Evolutionary conservation across 352 stramenopile genomes (phyloP), one percentile per base, ranked within the genome.

Genomic region (Pythium sp.): DNA sequence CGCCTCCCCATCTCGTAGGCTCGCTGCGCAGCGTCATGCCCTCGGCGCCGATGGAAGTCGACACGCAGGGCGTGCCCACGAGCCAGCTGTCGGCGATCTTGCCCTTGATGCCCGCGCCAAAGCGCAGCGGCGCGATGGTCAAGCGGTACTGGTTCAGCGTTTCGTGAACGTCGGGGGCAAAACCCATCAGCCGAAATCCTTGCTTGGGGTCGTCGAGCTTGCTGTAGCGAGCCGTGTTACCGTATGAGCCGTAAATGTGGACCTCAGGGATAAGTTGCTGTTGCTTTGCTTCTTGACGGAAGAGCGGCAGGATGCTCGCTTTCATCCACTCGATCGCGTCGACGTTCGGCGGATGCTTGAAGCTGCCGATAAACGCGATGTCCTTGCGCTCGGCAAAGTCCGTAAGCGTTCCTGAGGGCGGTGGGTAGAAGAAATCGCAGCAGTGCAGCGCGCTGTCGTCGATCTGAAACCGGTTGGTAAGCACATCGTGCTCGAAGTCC

Each of bases 21-120:
- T 49, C 41, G n/a, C 15, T 49, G 4, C 6, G 12, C 8, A 63
- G 68, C 32, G 70, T 18, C 79, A 97, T 97, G 9, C 92, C 93
- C 67, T 98, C 95, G 1, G 86, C 79, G 3, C 94, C 95, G 53
- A 98, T 87, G 0, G 82, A 83, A 9, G 93, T 98, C 4, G 87
- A 87, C 5, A 98, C 86, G 15, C 95, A 97, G 1, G 95, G 95
- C 46, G 91, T 95, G 5, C 93, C 92, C 62, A 84, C 84, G 38
- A 84, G 87, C 95, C 95, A 98, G 69, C 90, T 91, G 70, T 98
- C 93, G 2, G 94, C 81, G 65, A 98, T 97, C 72, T 98, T 98
- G 24, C 95, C 95, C 72, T 98, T 98, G 68, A 98, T 97, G 2
- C 95, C 95, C 2, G 93, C 93, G 32, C 95, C 95, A 78, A 96